A percentile compares a stretch with the other conserved stretches of the same genome.
These are phyloP conservation scores for Alloteropsis semialata DNA, from an alignment of 176 grass and related monocot species.

Conservation along the genomic window DNA sequence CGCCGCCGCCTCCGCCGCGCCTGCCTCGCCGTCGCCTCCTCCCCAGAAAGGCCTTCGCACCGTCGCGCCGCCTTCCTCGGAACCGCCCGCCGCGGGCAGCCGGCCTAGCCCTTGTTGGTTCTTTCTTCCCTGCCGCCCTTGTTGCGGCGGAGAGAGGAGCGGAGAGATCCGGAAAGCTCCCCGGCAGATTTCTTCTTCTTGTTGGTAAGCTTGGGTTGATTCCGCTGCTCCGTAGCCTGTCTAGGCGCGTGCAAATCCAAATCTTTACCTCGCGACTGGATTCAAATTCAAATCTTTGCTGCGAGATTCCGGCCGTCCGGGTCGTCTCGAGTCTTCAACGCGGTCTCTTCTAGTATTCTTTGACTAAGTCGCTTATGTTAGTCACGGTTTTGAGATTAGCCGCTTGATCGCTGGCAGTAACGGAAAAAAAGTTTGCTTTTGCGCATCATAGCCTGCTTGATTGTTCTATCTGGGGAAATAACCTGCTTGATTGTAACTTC, in stretches of 20 bases:
- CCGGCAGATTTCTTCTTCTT: neutral
- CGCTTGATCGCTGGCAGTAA: neutral
- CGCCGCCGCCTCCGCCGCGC: neutral
- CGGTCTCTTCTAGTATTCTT: neutral
- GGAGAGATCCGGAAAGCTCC: conserved; percentile 25
- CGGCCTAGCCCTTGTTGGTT: neutral
- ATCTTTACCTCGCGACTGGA: neutral
- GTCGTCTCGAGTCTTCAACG: neutral
- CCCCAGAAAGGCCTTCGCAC: neutral
- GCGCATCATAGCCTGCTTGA: neutral
- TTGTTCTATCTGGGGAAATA: neutral
- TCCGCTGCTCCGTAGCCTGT: neutral
- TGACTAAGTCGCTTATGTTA: neutral
- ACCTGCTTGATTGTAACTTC: neutral
- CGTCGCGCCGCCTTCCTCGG: neutral
- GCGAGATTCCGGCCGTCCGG: conserved; percentile 3
- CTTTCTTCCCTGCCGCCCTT: neutral
- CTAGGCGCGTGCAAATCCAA: conserved; percentile 3
- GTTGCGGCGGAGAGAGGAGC: neutral
- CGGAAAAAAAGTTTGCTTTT: neutral
- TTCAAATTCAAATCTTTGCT: conserved; percentile 31
- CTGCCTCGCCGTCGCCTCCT: neutral
- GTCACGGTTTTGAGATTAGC: neutral
- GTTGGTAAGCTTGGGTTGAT: conserved; percentile 23
- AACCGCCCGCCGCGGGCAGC: neutral